Evolutionary conservation across 768 basidiomycete species (phyloP), one percentile per base, ranked within the genome.

Genomic region (Boletellus ananiceps): DNA sequence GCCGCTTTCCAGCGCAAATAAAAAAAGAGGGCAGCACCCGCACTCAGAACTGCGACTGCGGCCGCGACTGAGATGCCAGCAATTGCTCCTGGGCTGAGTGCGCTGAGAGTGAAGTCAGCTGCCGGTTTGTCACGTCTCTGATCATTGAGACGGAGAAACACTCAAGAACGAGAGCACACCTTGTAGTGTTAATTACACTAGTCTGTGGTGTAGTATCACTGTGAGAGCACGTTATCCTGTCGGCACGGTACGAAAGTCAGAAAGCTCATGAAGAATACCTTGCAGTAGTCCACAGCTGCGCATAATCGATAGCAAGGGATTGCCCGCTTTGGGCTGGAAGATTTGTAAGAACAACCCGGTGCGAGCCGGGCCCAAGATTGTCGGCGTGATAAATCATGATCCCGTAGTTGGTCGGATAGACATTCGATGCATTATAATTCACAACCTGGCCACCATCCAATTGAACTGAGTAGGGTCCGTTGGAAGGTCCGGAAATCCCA

Each of bases 401-500:
- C 57, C 62, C 57, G 12, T 64, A 63, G 43, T 52, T 61, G 8
- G 58, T 50, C 34, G 59, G 53, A 43, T 43, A 58, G 35, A 11
- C 23, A 3, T 29, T 56, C 16, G 62, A 44, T 32, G 58, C 61
- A 23, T 62, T 61, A 23, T 65, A 66, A 0, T 44, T 34, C 16
- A 36, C 16, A 2, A 55, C n/a, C 9, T 55, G 33, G 5, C 65
- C 65, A n/a, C 61, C 63, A 32, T 76, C 74, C 38, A 77, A 32
- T 40, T 71, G 63, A 19, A 63, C 66, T 0, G 62, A 59, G 48
- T 73, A 77, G 0, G 61, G 62, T 25, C 71, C 64, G 37, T 64
- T 66, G 3, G 52, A 46, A 4, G 72, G 69, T 4, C 72, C 68
- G 1, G 74, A 66, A 16, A 74, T 69, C 13, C 77, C 76, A 37